Evolutionary conservation across 352 stramenopile species (phyloP).

Genomic region (Globisporangium perplexum): DNA sequence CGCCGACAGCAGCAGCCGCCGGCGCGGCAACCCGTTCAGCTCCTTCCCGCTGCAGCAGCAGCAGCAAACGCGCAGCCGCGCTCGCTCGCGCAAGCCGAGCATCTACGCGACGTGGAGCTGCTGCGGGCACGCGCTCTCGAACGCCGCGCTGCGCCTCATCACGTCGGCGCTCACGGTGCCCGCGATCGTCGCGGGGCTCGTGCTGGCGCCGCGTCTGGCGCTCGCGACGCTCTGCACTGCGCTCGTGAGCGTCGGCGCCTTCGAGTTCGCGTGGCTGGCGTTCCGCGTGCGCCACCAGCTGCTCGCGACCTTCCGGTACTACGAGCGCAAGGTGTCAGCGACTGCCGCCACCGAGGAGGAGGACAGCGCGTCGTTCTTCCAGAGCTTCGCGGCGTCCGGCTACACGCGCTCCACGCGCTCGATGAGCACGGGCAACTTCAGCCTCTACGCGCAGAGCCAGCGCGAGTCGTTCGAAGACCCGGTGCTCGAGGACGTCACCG

Average conservation of each 20-base stretch:
- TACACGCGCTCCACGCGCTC: slow-evolving; percentile 30
- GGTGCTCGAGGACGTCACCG: slow-evolving; percentile 15
- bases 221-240: slow-evolving; percentile 19
- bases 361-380: slow-evolving; percentile 12
- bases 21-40: slow-evolving; percentile 1
- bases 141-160: slow-evolving; percentile 26
- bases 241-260: slow-evolving; percentile 33
- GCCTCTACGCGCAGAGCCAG: slow-evolving; percentile 18
- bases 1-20: slow-evolving; percentile 11
- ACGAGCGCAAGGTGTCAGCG: slow-evolving; percentile 20
- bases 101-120: slow-evolving; percentile 34
- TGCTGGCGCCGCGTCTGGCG: slow-evolving; percentile 28
- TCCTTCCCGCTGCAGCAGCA: slow-evolving; percentile 1
- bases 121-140: slow-evolving; percentile 30
- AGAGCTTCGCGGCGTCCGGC: slow-evolving; percentile 21
- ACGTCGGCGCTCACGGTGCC: slow-evolving; percentile 23
- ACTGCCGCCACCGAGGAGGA: slow-evolving; percentile 13
- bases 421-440: slow-evolving; percentile 13
- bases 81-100: slow-evolving; percentile 31
- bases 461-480: slow-evolving; percentile 31
- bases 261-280: slow-evolving; percentile 52
- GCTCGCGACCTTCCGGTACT: slow-evolving; percentile 35
- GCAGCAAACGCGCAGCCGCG: slow-evolving; percentile 15
- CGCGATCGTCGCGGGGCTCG: slow-evolving; percentile 22
- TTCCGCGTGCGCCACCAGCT: slow-evolving; percentile 43